Evolutionary conservation across 495 filamentous ascomycete genomes (phyloP).

Genomic region (Entonaema liquescens): DNA sequence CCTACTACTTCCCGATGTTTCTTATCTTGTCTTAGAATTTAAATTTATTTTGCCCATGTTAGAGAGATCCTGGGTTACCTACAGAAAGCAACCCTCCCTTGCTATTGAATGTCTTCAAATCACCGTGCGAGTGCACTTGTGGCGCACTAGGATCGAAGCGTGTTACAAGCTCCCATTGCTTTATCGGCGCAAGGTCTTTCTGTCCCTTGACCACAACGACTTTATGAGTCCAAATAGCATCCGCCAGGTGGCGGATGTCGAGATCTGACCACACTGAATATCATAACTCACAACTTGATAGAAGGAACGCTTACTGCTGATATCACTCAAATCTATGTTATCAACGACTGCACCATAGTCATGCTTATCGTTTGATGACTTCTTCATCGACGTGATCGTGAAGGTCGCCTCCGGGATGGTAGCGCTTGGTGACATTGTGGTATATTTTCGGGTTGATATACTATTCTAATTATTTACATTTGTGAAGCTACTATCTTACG

Average conservation of each 20-base stretch:
- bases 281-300: neutral
- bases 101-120: slow-evolving; percentile 47
- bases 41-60: neutral
- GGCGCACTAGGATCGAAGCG: slow-evolving; percentile 50
- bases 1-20: slow-evolving; percentile 46
- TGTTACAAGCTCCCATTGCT: slow-evolving; percentile 55
- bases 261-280: slow-evolving; percentile 39
- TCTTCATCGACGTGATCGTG: slow-evolving; percentile 33
- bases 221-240: slow-evolving; percentile 52
- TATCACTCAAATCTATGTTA: slow-evolving; percentile 43
- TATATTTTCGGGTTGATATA: neutral
- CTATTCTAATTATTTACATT: neutral
- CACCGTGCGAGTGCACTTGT: slow-evolving; percentile 51
- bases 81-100: slow-evolving; percentile 43
- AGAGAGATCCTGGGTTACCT: slow-evolving; percentile 1
- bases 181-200: slow-evolving; percentile 47
- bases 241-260: slow-evolving; percentile 48
- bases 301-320: slow-evolving; percentile 28
- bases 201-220: slow-evolving; percentile 53
- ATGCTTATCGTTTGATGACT: slow-evolving; percentile 37
- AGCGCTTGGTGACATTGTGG: slow-evolving; percentile 33
- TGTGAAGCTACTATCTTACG: neutral
- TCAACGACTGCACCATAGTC: slow-evolving; percentile 43
- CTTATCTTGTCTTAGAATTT: slow-evolving; percentile 24
- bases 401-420: slow-evolving; percentile 30